Conservation (phyloP, 2,329 filamentous ascomycete genomes). For the Penicillium corylophilum region DNA sequence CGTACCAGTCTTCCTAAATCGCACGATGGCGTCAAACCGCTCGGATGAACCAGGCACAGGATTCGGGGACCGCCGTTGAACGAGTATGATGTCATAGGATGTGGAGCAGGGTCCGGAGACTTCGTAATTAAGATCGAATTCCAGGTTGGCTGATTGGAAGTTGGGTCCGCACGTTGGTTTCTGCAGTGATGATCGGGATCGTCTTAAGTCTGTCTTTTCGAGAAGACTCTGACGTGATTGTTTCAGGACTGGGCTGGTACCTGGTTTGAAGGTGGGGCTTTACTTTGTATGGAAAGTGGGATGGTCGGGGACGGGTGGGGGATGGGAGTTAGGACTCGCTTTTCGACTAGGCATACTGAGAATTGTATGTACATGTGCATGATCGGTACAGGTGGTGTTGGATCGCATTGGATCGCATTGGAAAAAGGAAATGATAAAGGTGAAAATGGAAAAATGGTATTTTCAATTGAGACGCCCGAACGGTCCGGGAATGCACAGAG, state of each 20-base stretch:
- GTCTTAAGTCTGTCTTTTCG: too few species aligned
- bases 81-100: constrained; percentile 3
- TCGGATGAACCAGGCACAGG: neutral
- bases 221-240: too few species aligned
- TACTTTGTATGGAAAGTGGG: neutral
- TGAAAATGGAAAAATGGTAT: constrained; percentile 18
- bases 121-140: neutral
- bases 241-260: too few species aligned
- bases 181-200: neutral
- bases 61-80: neutral
- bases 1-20: neutral
- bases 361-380: neutral
- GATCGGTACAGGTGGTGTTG: neutral
- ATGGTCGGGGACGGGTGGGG: neutral
- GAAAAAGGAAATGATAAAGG: neutral
- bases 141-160: too few species aligned
- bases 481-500: constrained; percentile 22
- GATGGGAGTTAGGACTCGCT: neutral
- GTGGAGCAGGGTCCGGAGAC: neutral
- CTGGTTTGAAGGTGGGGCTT: neutral
- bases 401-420: neutral
- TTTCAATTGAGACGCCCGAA: constrained; percentile 26
- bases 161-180: neutral
- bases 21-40: neutral
- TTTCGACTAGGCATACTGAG: neutral